A percentile compares a stretch with the other conserved stretches of the same genome.
Conservation (phyloP, 2,329 filamentous ascomycete species). For the Phyllosticta citriasiana region DNA sequence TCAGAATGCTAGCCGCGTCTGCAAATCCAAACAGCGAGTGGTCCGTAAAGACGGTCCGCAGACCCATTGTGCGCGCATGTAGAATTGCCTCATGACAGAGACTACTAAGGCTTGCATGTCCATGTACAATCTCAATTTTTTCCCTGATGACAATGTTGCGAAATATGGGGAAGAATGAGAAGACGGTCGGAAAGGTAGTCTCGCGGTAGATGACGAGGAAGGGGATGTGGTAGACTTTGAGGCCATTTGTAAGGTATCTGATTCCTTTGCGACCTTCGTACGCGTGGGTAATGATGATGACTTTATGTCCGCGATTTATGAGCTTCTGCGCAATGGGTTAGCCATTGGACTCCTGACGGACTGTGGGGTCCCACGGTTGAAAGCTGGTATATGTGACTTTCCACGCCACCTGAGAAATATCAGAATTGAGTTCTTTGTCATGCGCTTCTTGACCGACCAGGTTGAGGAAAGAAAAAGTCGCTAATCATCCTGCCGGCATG, state of each 20-base stretch:
- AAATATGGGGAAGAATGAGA: constrained; percentile 97
- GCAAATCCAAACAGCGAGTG: constrained; percentile 97
- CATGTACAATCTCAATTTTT: constrained; percentile 92
- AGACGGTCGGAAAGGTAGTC: constrained; percentile 89
- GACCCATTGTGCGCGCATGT: constrained; percentile 89
- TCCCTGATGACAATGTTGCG: constrained; percentile 92
- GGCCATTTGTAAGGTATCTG: constrained; percentile 89
- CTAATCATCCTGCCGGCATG: constrained; percentile 67
- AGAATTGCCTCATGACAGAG: constrained; percentile 91
- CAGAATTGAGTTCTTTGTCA: background rate
- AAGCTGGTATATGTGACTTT: constrained; percentile 97
- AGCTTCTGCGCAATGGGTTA: constrained; percentile 53
- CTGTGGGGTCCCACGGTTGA: constrained; percentile 49
- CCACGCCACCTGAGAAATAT: constrained; percentile 58
- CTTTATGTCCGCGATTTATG: constrained; percentile 94
- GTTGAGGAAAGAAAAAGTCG: constrained; percentile 99
- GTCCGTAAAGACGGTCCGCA: constrained; percentile 93
- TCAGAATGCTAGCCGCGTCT: constrained; percentile 88
- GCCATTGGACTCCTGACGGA: background rate
- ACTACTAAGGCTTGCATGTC: constrained; percentile 88
- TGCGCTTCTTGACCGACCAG: constrained; percentile 41
- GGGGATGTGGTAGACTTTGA: constrained; percentile 97
- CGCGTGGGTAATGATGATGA: constrained; percentile 93
- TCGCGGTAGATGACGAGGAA: constrained; percentile 94
- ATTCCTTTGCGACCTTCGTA: constrained; percentile 86